phyloP scores from a whole-genome alignment of 1,139 yeast genomes.

The Geotrichum australiense region DNA sequence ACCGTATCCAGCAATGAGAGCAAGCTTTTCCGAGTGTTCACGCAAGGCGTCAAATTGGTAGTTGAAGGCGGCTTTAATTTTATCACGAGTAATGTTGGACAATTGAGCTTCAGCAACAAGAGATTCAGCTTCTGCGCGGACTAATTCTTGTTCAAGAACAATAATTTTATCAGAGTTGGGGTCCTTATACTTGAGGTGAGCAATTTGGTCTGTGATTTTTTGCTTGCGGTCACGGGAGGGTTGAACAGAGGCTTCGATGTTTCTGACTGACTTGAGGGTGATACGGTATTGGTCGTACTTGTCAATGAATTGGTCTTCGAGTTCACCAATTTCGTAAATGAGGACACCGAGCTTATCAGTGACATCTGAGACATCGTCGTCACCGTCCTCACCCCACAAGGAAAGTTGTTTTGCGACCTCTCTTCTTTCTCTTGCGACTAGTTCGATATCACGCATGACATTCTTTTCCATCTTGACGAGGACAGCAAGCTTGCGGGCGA shows the following conservation, averaged over 20 bases:
- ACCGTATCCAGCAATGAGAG: conserved; percentile 97
- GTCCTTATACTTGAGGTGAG: conserved; percentile 95
- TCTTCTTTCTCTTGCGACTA: conserved; percentile 91
- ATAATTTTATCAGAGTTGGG: conserved; percentile 95
- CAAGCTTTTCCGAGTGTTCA: conserved; percentile 94
- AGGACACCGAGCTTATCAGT: conserved; percentile 96
- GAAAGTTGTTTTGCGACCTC: conserved; percentile 95
- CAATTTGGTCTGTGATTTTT: conserved; percentile 95
- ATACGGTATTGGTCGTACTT: conserved; percentile 96
- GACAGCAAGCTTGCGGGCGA: conserved; percentile 82
- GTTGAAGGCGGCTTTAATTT: conserved; percentile 94
- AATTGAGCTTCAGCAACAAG: conserved; percentile 98
- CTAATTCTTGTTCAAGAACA: conserved; percentile 94
- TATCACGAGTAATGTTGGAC: conserved; percentile 95
- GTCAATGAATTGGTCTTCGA: conserved; percentile 96
- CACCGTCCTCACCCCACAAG: conserved; percentile 96
- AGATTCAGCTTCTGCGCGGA: conserved; percentile 98
- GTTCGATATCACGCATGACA: conserved; percentile 88
- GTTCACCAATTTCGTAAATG: conserved; percentile 92
- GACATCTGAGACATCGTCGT: conserved; percentile 93
- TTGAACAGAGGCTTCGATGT: conserved; percentile 95
- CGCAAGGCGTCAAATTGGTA: conserved; percentile 95
- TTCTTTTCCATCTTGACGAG: conserved; percentile 95
- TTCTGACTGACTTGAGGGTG: conserved; percentile 89
- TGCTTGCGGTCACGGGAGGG: conserved; percentile 98